phyloP scores from a whole-genome alignment of 2,329 filamentous ascomycete species.

The Exophiala mesophila region DNA sequence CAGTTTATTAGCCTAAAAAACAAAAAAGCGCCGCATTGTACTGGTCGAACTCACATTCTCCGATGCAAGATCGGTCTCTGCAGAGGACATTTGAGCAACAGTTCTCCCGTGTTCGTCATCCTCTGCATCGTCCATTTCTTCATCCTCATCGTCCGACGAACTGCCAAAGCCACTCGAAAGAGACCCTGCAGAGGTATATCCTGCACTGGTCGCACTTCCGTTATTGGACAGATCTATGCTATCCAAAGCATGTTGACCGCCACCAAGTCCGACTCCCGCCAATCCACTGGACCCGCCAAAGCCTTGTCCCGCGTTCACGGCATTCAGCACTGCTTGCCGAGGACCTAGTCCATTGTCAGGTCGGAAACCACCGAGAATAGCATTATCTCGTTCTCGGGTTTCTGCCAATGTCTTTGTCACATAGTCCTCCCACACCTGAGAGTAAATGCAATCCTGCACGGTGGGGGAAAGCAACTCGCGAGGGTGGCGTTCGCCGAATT shows the following conservation, averaged over 20 bases:
- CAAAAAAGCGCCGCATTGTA: conserved; percentile 29
- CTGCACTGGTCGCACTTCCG: conserved; percentile 62
- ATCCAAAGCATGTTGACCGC: conserved; percentile 50
- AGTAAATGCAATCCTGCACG: conserved; percentile 83
- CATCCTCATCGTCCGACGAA: conserved; percentile 92
- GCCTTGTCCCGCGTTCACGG: conserved; percentile 52
- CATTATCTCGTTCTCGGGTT: conserved; percentile 92
- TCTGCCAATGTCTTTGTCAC: conserved; percentile 90
- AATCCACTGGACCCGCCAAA: conserved; percentile 64
- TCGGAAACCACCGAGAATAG: conserved; percentile 91
- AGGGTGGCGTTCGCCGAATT: conserved; percentile 91
- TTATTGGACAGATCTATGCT: conserved; percentile 64
- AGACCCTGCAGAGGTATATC: conserved; percentile 67
- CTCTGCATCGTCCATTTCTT: conserved; percentile 70
- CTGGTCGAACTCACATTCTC: conserved; percentile 61
- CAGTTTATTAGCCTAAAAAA: conserved; percentile 44
- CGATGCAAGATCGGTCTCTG: conserved; percentile 37
- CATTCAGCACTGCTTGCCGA: conserved; percentile 61
- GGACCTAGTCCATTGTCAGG: conserved; percentile 84
- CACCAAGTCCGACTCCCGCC: conserved; percentile 74
- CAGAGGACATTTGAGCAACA: conserved; percentile 17
- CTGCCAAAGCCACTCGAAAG: conserved; percentile 88
- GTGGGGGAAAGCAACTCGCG: conserved; percentile 78
- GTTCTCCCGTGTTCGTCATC: conserved; percentile 21
- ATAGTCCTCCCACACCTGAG: conserved; percentile 87